Conservation (phyloP, 305 asterid species). For the Caryopteris hybrid region DNA sequence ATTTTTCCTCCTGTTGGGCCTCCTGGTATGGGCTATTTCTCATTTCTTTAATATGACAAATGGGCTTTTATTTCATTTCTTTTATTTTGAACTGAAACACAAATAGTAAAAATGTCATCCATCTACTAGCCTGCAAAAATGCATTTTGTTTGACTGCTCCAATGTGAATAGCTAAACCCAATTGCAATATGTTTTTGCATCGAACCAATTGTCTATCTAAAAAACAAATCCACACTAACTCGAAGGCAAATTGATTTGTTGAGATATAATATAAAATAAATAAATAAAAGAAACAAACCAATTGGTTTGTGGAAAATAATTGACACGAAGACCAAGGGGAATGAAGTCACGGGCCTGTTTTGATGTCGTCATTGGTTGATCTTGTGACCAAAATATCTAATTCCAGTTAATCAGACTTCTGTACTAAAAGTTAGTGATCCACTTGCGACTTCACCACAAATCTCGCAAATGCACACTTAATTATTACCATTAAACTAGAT, state of each 20-base stretch:
- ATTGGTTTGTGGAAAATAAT: not conserved
- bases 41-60: no score
- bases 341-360: conserved; percentile 19
- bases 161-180: no score
- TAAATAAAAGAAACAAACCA: not conserved
- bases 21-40: no score
- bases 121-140: no score
- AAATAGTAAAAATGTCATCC: no score
- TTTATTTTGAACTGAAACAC: no score
- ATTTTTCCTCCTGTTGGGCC: no score
- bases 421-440: not conserved
- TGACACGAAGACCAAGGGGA: conserved; percentile 13
- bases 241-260: conserved; percentile 3
- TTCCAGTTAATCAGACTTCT: not conserved
- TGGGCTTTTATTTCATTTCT: no score
- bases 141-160: no score
- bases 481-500: not conserved
- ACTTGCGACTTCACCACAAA: not conserved
- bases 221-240: no score
- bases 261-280: not conserved
- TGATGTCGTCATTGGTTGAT: conserved; percentile 11
- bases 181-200: no score
- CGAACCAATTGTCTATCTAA: no score
- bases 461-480: conserved; percentile 5
- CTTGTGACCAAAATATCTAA: conserved; percentile 12